These are phyloP conservation scores for Taphrina populina DNA, from an alignment of 1,139 yeast species.

Conservation along the genomic window DNA sequence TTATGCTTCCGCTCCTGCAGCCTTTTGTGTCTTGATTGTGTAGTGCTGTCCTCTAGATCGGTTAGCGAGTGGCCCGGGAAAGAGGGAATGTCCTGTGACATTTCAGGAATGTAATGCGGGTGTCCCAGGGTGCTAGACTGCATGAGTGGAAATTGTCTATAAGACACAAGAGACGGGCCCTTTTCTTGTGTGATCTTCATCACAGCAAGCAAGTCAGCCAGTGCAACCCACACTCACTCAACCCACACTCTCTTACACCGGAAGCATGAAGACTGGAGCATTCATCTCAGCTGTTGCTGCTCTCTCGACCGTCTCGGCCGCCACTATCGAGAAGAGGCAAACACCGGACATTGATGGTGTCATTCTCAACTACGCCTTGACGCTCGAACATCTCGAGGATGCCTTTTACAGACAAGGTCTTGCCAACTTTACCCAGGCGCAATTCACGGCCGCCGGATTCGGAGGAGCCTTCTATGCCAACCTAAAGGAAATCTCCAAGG, in stretches of 20 bases:
- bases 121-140: no score
- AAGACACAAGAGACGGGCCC: no score
- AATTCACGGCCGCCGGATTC: slow-evolving; percentile 38
- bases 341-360: slow-evolving; percentile 36
- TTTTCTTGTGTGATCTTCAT: no score
- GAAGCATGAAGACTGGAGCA: slow-evolving; percentile 14
- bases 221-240: slow-evolving; percentile 15
- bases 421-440: slow-evolving; percentile 34
- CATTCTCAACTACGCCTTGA: slow-evolving; percentile 39
- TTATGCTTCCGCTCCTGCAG: no score
- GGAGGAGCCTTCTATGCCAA: slow-evolving; percentile 36
- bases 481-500: slow-evolving; percentile 36
- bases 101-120: no score
- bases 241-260: not conserved
- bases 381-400: slow-evolving; percentile 39
- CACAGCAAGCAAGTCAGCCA: no score
- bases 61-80: no score
- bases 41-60: no score
- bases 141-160: no score
- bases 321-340: slow-evolving; percentile 32
- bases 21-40: no score
- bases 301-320: slow-evolving; percentile 20
- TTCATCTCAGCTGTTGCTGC: slow-evolving; percentile 8
- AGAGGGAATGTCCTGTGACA: no score
- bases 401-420: slow-evolving; percentile 38